phyloP scores from a whole-genome alignment of 2,329 filamentous ascomycete species.

The Aspergillus sp. region DNA sequence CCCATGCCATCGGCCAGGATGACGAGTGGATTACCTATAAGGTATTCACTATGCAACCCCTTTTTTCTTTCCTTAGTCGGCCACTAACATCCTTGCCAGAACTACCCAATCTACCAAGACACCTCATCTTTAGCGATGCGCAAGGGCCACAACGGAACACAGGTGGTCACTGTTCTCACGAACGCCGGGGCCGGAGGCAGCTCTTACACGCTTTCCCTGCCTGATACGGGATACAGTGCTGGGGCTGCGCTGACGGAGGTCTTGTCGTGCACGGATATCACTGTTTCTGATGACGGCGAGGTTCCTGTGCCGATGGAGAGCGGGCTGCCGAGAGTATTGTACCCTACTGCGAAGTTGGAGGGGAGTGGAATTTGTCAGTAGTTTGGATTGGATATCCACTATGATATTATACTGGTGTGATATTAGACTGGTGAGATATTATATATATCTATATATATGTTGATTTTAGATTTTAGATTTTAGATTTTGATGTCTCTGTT shows the following conservation, averaged over 20 bases:
- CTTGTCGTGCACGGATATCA: slow-evolving; percentile 42
- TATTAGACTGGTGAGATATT: neutral
- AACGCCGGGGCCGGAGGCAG: slow-evolving; percentile 36
- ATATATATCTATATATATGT: neutral
- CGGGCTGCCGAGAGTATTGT: slow-evolving; percentile 45
- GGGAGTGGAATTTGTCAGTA: slow-evolving; percentile 13
- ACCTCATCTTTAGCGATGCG: slow-evolving; percentile 46
- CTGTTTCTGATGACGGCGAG: slow-evolving; percentile 44
- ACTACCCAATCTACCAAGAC: slow-evolving; percentile 46
- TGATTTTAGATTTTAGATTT: neutral
- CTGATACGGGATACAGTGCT: slow-evolving; percentile 24
- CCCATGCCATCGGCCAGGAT: slow-evolving; percentile 40
- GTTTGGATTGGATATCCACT: neutral
- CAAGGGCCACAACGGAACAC: slow-evolving; percentile 41
- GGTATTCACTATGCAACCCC: slow-evolving; percentile 12
- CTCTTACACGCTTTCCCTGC: slow-evolving; percentile 26
- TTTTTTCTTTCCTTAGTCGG: neutral
- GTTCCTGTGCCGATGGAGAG: slow-evolving; percentile 45
- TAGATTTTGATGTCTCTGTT: neutral
- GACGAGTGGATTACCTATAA: slow-evolving; percentile 42
- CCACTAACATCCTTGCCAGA: slow-evolving; percentile 18
- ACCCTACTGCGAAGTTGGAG: slow-evolving; percentile 16
- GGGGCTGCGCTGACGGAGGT: slow-evolving; percentile 28
- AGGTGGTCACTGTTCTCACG: slow-evolving; percentile 44
- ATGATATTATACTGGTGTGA: neutral